Evolutionary conservation across 2,329 filamentous ascomycete genomes (phyloP).

Genomic region (Botrytis elliptica): DNA sequence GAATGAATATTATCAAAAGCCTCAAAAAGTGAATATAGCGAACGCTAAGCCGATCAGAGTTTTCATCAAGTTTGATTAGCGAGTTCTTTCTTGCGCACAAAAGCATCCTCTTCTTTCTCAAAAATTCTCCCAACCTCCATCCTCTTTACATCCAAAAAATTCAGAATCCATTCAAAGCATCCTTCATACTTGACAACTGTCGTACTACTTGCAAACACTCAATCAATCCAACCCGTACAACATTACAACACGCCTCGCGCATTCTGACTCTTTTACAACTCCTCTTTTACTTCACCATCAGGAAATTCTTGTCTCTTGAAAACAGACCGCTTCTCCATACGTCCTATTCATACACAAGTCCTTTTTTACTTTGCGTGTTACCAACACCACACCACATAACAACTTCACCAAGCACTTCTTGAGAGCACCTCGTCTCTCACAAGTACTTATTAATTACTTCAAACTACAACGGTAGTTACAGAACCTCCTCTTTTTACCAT

Average conservation of each 20-base stretch:
- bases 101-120: too few relatives aligned
- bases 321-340: background rate
- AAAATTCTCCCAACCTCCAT: background rate
- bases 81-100: background rate
- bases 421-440: background rate
- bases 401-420: background rate
- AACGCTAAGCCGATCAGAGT: background rate
- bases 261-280: background rate
- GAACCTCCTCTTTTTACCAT: background rate
- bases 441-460: background rate
- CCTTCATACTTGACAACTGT: background rate
- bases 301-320: background rate
- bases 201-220: background rate
- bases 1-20: background rate
- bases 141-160: background rate
- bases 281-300: background rate
- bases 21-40: slow-evolving; percentile 1
- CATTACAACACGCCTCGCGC: background rate
- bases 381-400: background rate
- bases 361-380: background rate
- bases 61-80: background rate
- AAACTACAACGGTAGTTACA: background rate
- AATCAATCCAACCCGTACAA: background rate
- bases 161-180: background rate
- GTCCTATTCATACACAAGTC: background rate